Conservation (phyloP, 805 yeast genomes). For the Kazachstania psychrophila region DNA sequence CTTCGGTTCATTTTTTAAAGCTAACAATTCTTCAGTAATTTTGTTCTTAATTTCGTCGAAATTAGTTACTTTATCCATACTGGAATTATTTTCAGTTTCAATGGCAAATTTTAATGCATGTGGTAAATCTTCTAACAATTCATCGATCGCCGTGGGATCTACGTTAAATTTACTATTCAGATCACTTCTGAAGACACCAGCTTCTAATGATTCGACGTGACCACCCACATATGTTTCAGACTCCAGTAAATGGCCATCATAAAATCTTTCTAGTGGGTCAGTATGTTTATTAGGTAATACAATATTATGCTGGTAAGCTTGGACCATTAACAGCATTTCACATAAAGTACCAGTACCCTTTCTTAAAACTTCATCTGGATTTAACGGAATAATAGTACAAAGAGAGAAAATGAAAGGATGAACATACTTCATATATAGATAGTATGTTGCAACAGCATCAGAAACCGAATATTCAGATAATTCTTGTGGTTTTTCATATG, state of each 20-base stretch:
- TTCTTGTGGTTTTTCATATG: slow-evolving; percentile 84
- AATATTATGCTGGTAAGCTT: slow-evolving; percentile 73
- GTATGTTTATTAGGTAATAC: slow-evolving; percentile 86
- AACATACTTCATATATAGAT: slow-evolving; percentile 89
- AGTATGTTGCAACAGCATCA: slow-evolving; percentile 98
- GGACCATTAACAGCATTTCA: slow-evolving; percentile 95
- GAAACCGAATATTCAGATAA: slow-evolving; percentile 96
- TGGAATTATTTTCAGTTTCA: slow-evolving; percentile 67
- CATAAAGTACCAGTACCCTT: slow-evolving; percentile 98
- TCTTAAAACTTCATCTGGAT: slow-evolving; percentile 91
- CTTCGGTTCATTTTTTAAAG: slow-evolving; percentile 49
- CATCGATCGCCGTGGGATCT: slow-evolving; percentile 77
- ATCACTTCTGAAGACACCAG: slow-evolving; percentile 95
- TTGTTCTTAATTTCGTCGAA: slow-evolving; percentile 62
- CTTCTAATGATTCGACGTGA: slow-evolving; percentile 94
- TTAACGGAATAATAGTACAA: slow-evolving; percentile 89
- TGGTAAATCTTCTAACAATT: slow-evolving; percentile 61
- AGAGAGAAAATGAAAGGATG: slow-evolving; percentile 95
- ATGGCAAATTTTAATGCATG: slow-evolving; percentile 74
- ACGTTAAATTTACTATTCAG: slow-evolving; percentile 63
- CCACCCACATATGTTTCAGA: slow-evolving; percentile 99
- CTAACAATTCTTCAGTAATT: slow-evolving; percentile 47
- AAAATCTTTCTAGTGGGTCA: slow-evolving; percentile 90
- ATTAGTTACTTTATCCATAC: slow-evolving; percentile 69
- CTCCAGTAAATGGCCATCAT: slow-evolving; percentile 86